Conservation (phyloP, 352 stramenopile species). For the Pythium brassicae region DNA sequence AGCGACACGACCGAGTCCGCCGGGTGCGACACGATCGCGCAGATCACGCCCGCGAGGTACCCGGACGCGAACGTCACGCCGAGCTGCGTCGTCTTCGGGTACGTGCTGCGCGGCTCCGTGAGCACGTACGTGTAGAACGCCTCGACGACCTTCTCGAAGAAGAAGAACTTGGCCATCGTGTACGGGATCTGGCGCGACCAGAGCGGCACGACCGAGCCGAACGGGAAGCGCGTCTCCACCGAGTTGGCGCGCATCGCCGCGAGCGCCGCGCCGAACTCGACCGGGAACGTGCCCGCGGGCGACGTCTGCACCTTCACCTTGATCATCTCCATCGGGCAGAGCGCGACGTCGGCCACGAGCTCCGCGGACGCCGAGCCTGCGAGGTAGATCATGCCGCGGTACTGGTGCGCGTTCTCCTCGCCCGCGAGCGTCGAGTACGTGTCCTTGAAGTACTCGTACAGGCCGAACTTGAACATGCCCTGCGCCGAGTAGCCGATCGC, state of each 20-base stretch:
- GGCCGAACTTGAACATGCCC: slow-evolving; percentile 92
- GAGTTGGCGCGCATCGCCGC: slow-evolving; percentile 87
- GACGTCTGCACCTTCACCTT: slow-evolving; percentile 95
- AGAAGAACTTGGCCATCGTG: slow-evolving; percentile 99
- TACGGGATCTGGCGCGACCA: slow-evolving; percentile 96
- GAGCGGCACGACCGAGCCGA: slow-evolving; percentile 88
- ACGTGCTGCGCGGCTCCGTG: slow-evolving; percentile 88
- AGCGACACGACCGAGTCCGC: slow-evolving; percentile 99
- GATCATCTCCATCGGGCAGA: slow-evolving; percentile 95
- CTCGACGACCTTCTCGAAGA: slow-evolving; percentile 92
- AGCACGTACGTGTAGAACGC: slow-evolving; percentile 88
- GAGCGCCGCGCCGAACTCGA: slow-evolving; percentile 82
- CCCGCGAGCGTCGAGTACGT: slow-evolving; percentile 88
- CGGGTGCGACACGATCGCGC: slow-evolving; percentile 98
- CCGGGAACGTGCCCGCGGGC: slow-evolving; percentile 85
- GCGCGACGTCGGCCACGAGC: slow-evolving; percentile 91
- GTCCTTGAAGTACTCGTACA: slow-evolving; percentile 97
- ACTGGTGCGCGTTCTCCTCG: slow-evolving; percentile 92
- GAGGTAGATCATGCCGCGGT: slow-evolving; percentile 90
- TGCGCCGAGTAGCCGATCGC: slow-evolving; percentile 90
- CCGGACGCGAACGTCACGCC: slow-evolving; percentile 96
- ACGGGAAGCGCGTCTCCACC: slow-evolving; percentile 88
- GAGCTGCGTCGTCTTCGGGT: slow-evolving; percentile 93
- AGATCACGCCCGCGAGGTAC: slow-evolving; percentile 98
- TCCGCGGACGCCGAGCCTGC: slow-evolving; percentile 91